A percentile compares a stretch with the other conserved stretches of the same genome.
Evolutionary conservation across 768 basidiomycete species (phyloP).

Genomic region (Tulasnella sp.): DNA sequence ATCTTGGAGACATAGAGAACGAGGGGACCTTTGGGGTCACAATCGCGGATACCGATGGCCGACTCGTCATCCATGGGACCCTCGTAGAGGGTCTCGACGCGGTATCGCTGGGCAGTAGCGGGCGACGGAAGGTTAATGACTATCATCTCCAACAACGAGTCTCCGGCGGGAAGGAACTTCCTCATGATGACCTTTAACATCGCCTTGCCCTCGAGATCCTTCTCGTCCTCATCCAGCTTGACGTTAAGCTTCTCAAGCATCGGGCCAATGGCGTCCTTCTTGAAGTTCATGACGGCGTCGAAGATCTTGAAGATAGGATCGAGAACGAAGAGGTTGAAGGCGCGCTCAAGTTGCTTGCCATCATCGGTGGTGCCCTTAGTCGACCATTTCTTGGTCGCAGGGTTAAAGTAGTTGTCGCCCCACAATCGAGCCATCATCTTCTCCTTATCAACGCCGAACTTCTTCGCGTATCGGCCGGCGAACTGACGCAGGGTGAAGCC

Average conservation of each 20-base stretch:
- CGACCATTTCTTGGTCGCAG: conserved; percentile 91
- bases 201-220: conserved; percentile 87
- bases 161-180: conserved; percentile 98
- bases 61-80: conserved; percentile 99
- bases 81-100: conserved; percentile 99
- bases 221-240: conserved; percentile 78
- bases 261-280: conserved; percentile 72
- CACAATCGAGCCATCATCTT: conserved; percentile 98
- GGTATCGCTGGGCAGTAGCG: conserved; percentile 92
- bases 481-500: conserved; percentile 98
- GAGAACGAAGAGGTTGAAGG: conserved; percentile 96
- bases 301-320: conserved; percentile 99
- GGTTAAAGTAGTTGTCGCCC: conserved; percentile 99
- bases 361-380: conserved; percentile 63
- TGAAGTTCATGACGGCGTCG: conserved; percentile 98
- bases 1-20: conserved; percentile 99
- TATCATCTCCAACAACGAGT: conserved; percentile 99
- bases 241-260: conserved; percentile 97
- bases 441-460: conserved; percentile 96
- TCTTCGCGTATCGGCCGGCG: conserved; percentile 88
- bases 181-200: conserved; percentile 98
- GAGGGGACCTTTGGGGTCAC: conserved; percentile 91
- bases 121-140: conserved; percentile 99
- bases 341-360: conserved; percentile 90
- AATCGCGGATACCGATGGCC: conserved; percentile 95